phyloP scores from a whole-genome alignment of 805 yeast species.

The Pichia phayaonensis region DNA sequence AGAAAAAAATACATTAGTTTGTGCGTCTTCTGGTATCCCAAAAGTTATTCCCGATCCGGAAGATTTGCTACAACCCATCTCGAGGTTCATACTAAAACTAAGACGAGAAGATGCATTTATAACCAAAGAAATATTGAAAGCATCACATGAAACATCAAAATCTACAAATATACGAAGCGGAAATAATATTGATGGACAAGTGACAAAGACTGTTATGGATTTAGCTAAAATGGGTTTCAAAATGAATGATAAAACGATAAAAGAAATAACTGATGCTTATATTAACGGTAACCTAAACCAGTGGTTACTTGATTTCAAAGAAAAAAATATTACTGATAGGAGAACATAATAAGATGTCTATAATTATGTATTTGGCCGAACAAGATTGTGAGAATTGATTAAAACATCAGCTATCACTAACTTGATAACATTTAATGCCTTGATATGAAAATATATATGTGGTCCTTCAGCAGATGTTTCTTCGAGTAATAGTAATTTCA shows the following conservation, averaged over 20 bases:
- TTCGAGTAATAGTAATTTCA: too few species aligned
- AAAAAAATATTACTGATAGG: constrained; percentile 22
- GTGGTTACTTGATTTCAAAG: constrained; percentile 22
- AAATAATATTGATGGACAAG: constrained; percentile 5
- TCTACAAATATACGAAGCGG: constrained; percentile 8
- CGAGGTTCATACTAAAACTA: constrained; percentile 19
- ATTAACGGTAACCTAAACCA: constrained; percentile 23
- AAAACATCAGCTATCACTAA: too few species aligned
- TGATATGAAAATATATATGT: too few species aligned
- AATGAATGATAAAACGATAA: constrained; percentile 16
- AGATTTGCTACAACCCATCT: constrained; percentile 20
- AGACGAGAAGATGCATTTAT: constrained; percentile 20
- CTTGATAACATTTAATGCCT: too few species aligned
- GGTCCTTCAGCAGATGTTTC: too few species aligned
- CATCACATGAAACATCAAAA: constrained; percentile 11
- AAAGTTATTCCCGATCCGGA: constrained; percentile 25
- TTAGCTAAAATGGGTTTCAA: constrained; percentile 18
- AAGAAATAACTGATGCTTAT: constrained; percentile 18
- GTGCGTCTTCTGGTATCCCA: background rate
- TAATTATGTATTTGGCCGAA: too few species aligned
- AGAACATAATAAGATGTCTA: constrained; percentile 9
- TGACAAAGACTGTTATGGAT: constrained; percentile 18
- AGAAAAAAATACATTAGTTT: constrained; percentile 12
- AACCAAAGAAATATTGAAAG: constrained; percentile 11
- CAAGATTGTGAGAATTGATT: too few species aligned